Conservation (phyloP, 1,139 yeast genomes). For the Wickerhamiella infanticola region DNA sequence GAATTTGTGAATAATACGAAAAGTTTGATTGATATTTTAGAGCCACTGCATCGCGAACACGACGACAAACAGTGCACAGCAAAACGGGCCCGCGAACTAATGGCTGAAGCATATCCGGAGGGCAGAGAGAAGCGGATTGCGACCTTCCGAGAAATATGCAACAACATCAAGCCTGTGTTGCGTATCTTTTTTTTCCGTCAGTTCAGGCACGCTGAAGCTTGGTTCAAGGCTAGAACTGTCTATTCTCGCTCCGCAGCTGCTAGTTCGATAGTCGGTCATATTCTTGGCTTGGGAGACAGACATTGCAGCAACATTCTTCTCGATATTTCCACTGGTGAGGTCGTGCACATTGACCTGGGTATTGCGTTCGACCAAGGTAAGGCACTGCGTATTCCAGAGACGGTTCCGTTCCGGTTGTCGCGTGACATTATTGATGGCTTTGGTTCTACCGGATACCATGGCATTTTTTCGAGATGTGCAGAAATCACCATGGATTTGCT, state of each 20-base stretch:
- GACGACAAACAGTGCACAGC: slow-evolving; percentile 34
- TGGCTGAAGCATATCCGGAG: slow-evolving; percentile 33
- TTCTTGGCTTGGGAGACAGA: slow-evolving; percentile 87
- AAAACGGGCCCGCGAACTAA: slow-evolving; percentile 45
- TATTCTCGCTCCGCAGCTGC: slow-evolving; percentile 77
- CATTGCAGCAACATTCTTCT: slow-evolving; percentile 81
- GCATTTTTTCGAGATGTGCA: slow-evolving; percentile 55
- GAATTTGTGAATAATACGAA: slow-evolving; percentile 75
- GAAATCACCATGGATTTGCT: slow-evolving; percentile 60
- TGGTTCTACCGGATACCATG: slow-evolving; percentile 71
- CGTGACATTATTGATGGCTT: slow-evolving; percentile 86
- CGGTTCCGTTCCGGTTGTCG: slow-evolving; percentile 84
- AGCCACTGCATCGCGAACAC: slow-evolving; percentile 14
- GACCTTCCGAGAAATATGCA: slow-evolving; percentile 37
- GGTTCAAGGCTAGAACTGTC: slow-evolving; percentile 52
- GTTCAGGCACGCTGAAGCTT: slow-evolving; percentile 47
- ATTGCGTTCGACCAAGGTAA: slow-evolving; percentile 90
- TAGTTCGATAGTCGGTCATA: slow-evolving; percentile 71
- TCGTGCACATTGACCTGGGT: slow-evolving; percentile 90
- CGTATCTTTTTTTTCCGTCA: slow-evolving; percentile 53
- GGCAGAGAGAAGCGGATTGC: slow-evolving; percentile 30
- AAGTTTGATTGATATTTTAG: slow-evolving; percentile 53
- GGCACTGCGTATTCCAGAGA: slow-evolving; percentile 71
- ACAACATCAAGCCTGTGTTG: slow-evolving; percentile 48
- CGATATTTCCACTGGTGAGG: slow-evolving; percentile 73